Percentiles rank a stretch among this genome's conserved stretches.
Conservation (phyloP, 345 rosid species). For the Linum tenue region DNA sequence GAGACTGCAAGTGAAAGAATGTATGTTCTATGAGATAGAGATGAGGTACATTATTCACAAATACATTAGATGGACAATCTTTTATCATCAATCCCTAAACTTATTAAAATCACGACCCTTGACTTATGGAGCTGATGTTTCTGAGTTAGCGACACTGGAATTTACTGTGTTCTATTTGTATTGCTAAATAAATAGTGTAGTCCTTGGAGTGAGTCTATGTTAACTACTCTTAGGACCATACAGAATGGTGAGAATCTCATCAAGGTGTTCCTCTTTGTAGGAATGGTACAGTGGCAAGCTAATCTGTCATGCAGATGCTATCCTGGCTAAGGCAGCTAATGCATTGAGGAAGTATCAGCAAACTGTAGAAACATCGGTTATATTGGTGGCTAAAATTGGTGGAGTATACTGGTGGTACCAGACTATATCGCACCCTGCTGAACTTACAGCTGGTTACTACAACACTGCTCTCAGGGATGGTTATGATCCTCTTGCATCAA, state of each 20-base stretch:
- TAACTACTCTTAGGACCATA: background rate
- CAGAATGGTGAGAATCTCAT: background rate
- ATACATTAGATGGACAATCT: background rate
- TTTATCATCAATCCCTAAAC: background rate
- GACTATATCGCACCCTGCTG: conserved; percentile 54
- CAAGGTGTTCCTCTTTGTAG: conserved; percentile 22
- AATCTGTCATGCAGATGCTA: conserved; percentile 62
- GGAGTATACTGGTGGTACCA: conserved; percentile 67
- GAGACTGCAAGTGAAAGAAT: background rate
- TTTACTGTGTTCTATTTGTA: background rate
- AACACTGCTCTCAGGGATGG: conserved; percentile 54
- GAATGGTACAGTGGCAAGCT: conserved; percentile 70
- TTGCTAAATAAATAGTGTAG: background rate
- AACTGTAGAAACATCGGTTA: conserved; percentile 32
- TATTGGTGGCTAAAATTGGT: conserved; percentile 53
- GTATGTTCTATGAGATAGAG: background rate
- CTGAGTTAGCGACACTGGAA: background rate
- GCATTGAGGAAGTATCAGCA: conserved; percentile 38
- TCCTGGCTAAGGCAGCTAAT: conserved; percentile 52
- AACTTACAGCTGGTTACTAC: conserved; percentile 57
- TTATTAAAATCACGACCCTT: background rate
- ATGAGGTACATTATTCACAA: background rate
- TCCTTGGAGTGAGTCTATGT: background rate
- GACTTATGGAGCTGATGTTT: background rate
- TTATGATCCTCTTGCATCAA: conserved; percentile 51